Base-by-base conservation (phyloP, 495 filamentous ascomycete genomes). In the Entonaema liquescens region DNA sequence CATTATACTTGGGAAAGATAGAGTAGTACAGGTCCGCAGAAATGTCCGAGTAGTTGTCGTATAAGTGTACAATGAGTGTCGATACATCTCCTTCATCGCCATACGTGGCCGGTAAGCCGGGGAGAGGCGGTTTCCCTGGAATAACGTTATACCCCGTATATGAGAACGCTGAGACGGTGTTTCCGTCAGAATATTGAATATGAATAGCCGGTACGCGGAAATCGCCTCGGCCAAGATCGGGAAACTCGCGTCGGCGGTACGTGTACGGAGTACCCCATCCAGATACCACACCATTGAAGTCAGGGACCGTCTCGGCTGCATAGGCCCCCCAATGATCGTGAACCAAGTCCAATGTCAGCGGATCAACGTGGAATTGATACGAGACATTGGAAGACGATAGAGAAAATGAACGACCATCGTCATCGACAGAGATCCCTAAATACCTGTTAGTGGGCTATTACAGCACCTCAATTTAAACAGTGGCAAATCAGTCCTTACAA, bases 321-420 rank as follows among this genome's bases (percentile, higher is more conserved):
- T 84, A 83, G 0, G 74, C 76, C 17, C 85, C 85, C 70, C 85
- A 87, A 60, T 87, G 85, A 58, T 86, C 85, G 7, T 83, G 81
- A 12, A 83, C 65, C 50, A 87, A 75, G 59, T 87, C 85, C 19
- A 81, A 77, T 8, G 82, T 81, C 44, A 67, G 75, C n/a, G 74
- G 71, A 62, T 87, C 82, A 38, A 87, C 84, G 70, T 86, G 85
- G 76, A 87, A 86, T 31, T 79, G 82, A 65, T 87, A 87, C 17
- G 84, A 86, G 31, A 85, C 78, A 65, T 78, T 79, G 25, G 81
- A 74, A 21, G 83, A 85, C 59, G 83, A 81, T 12, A 87, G 75
- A 13, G 83, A 76, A 64, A 87, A 87, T 6, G 78, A 79, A 12
- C 64, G 70, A 2, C 76, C 82, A 11, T 83, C 62, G 3, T 60